Conservation (phyloP, 2,329 filamentous ascomycete genomes). For the Paraphaeosphaeria sporulosa region DNA sequence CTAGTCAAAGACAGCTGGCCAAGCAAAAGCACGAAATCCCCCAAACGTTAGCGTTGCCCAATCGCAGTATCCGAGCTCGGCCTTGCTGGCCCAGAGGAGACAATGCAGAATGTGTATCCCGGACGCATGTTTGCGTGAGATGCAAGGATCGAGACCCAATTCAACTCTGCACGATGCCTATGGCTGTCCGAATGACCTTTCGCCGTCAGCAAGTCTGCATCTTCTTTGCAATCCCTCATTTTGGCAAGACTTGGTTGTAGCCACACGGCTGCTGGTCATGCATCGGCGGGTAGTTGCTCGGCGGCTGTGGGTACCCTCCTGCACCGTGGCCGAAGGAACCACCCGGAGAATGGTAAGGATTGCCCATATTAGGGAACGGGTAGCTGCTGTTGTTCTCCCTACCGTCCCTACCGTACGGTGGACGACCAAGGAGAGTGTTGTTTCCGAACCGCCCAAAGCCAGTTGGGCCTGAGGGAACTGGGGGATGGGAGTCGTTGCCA, state of each 20-base stretch:
- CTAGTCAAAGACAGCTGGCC: neutral
- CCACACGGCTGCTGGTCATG: slow-evolving; percentile 29
- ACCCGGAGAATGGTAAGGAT: slow-evolving; percentile 22
- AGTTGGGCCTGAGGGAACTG: slow-evolving; percentile 13
- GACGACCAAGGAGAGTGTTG: slow-evolving; percentile 25
- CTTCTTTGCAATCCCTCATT: slow-evolving; percentile 15
- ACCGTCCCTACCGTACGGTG: slow-evolving; percentile 24
- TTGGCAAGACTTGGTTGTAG: slow-evolving; percentile 25
- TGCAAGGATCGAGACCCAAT: neutral
- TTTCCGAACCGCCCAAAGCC: slow-evolving; percentile 2
- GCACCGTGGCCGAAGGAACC: slow-evolving; percentile 26
- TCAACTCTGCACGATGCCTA: neutral
- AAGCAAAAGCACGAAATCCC: neutral
- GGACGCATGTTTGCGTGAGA: neutral
- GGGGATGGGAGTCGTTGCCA: slow-evolving; percentile 19
- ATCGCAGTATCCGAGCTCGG: neutral
- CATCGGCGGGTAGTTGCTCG: slow-evolving; percentile 20
- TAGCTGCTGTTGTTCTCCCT: slow-evolving; percentile 32
- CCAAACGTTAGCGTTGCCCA: neutral
- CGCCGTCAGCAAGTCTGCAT: neutral
- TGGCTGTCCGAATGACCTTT: neutral
- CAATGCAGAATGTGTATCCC: neutral
- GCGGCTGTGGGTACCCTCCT: slow-evolving; percentile 24
- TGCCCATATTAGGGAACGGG: neutral
- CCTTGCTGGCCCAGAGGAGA: neutral